Base-by-base conservation (phyloP, 116 monocot genomes). In the Zostera marina region DNA sequence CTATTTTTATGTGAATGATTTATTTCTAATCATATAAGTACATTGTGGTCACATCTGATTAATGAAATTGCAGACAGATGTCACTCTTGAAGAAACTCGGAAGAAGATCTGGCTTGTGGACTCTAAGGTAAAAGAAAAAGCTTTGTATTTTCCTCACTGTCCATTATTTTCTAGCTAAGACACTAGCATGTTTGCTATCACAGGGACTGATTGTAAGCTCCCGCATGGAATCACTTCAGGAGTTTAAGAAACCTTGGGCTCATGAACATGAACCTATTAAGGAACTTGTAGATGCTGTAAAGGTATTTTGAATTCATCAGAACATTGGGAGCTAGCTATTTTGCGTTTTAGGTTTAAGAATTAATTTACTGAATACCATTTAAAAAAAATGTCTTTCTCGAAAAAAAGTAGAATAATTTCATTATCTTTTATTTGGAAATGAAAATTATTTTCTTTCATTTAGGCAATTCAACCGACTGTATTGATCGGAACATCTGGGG, bases 241-340 rank as follows among this genome's bases (percentile, higher is more conserved):
- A 75, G 53, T 96, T 96, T 56, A 96, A 89, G 82, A 85, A 83
- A 67, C 81, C 81, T 59, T 98, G 86, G 82, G 89, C 90, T 22
- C 96, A 98, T 69, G 85, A 98, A 12, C 96, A 98, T 74, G 90
- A 89, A 68, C 85, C 80, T 10, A 52, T 86, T 11, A 73, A 70
- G 21, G 68, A 63, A 58, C 89, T 96, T 22, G 56, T 89, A 46
- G 96, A 83, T 62, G 85, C 89, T 53, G 82, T 98, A 39, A 80
- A 89, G 85, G 96, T 98, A 39, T 5, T 3, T 5, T 42, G 9
- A 8, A 49, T 49, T 49, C 49, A 20, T 9, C 49, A 49, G n/a
- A 49, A 20, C 19, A 7, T 7, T 7, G 19, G 20, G 15, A 20
- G 15, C 2, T 8, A 7, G 19, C 19, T 49, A 12, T 4, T 8